Conservation (phyloP, 768 basidiomycete genomes). For the Goffeauzyma gilvescens region DNA sequence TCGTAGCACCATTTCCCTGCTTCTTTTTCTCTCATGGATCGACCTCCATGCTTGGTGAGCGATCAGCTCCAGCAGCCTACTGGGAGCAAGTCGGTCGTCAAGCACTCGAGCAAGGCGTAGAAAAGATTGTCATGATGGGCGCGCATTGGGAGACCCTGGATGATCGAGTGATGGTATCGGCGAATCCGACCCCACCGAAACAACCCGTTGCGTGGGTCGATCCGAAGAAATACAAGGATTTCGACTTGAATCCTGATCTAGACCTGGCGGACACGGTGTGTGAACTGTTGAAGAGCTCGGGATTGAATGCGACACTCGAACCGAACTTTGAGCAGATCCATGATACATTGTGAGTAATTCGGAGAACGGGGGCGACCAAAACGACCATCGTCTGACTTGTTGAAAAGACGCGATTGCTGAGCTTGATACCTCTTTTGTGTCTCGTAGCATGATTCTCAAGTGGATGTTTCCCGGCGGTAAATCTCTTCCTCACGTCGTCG, state of each 20-base stretch:
- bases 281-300: not conserved
- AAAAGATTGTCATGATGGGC: conserved; percentile 15
- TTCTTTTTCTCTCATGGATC: conserved; percentile 13
- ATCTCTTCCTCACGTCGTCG: conserved; percentile 8
- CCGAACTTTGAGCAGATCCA: conserved; percentile 11
- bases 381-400: no score
- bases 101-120: conserved; percentile 8
- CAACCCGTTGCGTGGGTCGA: conserved; percentile 16
- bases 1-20: conserved; percentile 3
- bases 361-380: not conserved
- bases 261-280: conserved; percentile 6
- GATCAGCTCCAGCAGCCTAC: conserved; percentile 10
- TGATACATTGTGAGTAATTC: conserved; percentile 1
- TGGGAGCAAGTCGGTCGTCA: conserved; percentile 12
- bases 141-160: conserved; percentile 15
- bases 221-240: conserved; percentile 11
- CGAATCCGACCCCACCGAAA: conserved; percentile 10
- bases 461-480: conserved; percentile 16
- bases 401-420: not conserved
- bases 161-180: conserved; percentile 7
- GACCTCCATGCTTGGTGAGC: conserved; percentile 13
- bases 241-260: conserved; percentile 10
- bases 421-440: not conserved
- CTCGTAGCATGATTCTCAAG: conserved; percentile 11
- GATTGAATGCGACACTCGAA: conserved; percentile 11